Percentiles rank a stretch among this genome's conserved stretches.
phyloP scores from a whole-genome alignment of 768 basidiomycete genomes.

The Leccinum aurantiacum region DNA sequence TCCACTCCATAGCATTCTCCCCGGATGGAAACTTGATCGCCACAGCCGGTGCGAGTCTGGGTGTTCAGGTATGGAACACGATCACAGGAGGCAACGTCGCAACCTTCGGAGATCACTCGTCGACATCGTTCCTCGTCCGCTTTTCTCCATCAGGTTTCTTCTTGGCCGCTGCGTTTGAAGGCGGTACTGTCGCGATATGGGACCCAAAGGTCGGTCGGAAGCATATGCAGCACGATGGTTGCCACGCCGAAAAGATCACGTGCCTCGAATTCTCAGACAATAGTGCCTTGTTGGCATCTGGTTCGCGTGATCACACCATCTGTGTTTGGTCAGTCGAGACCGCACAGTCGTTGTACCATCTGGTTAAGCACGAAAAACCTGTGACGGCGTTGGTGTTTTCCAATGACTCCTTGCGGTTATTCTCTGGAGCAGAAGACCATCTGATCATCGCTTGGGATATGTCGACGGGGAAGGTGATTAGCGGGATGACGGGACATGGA shows the following conservation, averaged over 20 bases:
- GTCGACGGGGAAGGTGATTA: constrained; percentile 16
- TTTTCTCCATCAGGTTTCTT: constrained; percentile 24
- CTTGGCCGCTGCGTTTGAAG: constrained; percentile 19
- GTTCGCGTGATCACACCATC: constrained; percentile 15
- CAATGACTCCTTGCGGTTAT: constrained; percentile 15
- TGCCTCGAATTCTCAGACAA: constrained; percentile 24
- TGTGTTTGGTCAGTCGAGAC: constrained; percentile 26
- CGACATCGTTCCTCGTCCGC: constrained; percentile 11
- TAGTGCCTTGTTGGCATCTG: constrained; percentile 18
- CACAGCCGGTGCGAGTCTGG: constrained; percentile 14
- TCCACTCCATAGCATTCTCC: constrained; percentile 21
- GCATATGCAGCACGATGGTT: constrained; percentile 16
- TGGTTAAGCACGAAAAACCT: constrained; percentile 17
- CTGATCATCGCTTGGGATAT: constrained; percentile 21
- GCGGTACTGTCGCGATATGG: constrained; percentile 19
- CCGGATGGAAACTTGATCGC: constrained; percentile 16
- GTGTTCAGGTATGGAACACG: constrained; percentile 25
- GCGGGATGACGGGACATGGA: constrained; percentile 24
- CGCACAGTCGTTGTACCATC: constrained; percentile 11
- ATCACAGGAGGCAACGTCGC: constrained; percentile 24
- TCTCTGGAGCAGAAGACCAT: constrained; percentile 28
- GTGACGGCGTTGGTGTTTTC: constrained; percentile 26
- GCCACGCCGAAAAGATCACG: constrained; percentile 12
- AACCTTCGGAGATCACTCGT: constrained; percentile 15
- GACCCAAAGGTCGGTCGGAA: constrained; percentile 22